Conservation (phyloP, 306 rosid species). For the Fagus sylvatica region DNA sequence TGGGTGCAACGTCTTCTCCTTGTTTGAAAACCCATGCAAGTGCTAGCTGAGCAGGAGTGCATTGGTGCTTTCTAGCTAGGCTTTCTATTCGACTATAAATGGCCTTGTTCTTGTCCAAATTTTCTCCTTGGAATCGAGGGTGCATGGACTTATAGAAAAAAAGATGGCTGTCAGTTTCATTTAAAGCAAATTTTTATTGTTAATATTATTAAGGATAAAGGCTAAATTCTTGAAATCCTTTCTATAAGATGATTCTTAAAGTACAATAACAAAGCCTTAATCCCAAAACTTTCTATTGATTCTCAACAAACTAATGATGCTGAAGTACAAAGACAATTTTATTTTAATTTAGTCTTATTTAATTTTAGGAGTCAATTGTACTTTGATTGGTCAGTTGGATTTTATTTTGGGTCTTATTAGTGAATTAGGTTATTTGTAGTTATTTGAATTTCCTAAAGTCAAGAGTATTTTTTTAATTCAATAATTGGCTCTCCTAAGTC, state of each 20-base stretch:
- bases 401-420: too few species aligned
- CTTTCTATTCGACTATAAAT: constrained; percentile 46
- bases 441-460: too few species aligned
- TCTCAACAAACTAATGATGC: too few species aligned
- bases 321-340: too few species aligned
- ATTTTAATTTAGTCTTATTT: too few species aligned
- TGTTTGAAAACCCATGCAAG: constrained; percentile 51
- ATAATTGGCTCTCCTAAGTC: too few species aligned
- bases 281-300: too few species aligned
- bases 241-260: neutral
- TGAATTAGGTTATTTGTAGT: too few species aligned
- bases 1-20: constrained; percentile 53
- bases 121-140: constrained; percentile 39
- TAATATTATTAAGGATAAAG: neutral
- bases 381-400: too few species aligned
- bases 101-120: constrained; percentile 49
- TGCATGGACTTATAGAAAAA: constrained; percentile 25
- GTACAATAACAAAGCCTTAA: too few species aligned
- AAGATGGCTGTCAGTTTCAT: neutral
- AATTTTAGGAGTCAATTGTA: too few species aligned
- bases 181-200: neutral
- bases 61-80: constrained; percentile 36
- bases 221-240: neutral
- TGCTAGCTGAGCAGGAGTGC: constrained; percentile 46
- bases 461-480: too few species aligned